A percentile compares a stretch with the other conserved stretches of the same genome.
Evolutionary conservation across 202 grass and related monocot genomes (phyloP).

Genomic region (Miscanthus sacchariflorus): DNA sequence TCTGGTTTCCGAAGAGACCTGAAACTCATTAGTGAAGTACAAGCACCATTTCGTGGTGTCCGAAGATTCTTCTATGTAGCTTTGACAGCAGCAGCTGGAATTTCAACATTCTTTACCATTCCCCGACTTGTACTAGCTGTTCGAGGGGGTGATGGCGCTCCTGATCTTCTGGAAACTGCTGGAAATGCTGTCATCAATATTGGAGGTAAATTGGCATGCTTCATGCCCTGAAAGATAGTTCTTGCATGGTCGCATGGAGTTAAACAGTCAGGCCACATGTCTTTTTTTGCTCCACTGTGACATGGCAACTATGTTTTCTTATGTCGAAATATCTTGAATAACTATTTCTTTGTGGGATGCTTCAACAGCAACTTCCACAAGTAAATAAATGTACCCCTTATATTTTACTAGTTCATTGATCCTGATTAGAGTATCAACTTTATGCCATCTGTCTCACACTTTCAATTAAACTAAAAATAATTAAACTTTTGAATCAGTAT

Average conservation of each 20-base stretch:
- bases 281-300: constrained; percentile 18
- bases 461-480: constrained; percentile 51
- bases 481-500: constrained; percentile 83
- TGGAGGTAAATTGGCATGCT: constrained; percentile 76
- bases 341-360: constrained; percentile 8
- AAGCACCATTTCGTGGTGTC: constrained; percentile 93
- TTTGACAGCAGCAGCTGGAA: constrained; percentile 84
- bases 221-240: constrained; percentile 31
- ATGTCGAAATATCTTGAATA: constrained; percentile 16
- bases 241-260: constrained; percentile 29
- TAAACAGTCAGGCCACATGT: neutral
- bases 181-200: constrained; percentile 90
- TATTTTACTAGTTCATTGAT: constrained; percentile 8
- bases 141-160: constrained; percentile 85
- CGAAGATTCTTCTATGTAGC: constrained; percentile 98
- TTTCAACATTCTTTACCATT: constrained; percentile 94
- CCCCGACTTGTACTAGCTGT: constrained; percentile 83
- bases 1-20: constrained; percentile 91
- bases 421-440: neutral
- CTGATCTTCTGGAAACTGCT: constrained; percentile 82
- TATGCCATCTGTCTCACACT: neutral
- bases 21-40: constrained; percentile 99
- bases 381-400: neutral
- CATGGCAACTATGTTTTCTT: constrained; percentile 11
- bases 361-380: constrained; percentile 19